phyloP scores from a whole-genome alignment of 768 basidiomycete genomes.

The Megacollybia marginata region DNA sequence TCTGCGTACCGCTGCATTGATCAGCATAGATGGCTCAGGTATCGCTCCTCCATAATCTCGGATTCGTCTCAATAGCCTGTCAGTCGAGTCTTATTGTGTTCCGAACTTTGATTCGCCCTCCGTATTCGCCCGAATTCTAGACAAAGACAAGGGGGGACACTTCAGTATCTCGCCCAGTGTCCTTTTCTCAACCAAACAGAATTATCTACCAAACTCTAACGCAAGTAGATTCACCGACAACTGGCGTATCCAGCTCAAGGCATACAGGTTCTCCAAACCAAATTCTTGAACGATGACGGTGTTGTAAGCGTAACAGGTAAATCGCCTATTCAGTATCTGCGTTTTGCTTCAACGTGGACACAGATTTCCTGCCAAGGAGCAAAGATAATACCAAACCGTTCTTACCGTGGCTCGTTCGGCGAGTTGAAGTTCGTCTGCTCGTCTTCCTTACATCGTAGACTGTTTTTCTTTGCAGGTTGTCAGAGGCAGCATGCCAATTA shows the following conservation, averaged over 20 bases:
- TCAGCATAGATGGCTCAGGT: constrained; percentile 82
- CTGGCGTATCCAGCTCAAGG: constrained; percentile 10
- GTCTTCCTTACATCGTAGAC: not conserved
- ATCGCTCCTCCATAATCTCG: constrained; percentile 9
- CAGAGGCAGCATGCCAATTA: constrained; percentile 72
- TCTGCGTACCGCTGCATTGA: constrained; percentile 73
- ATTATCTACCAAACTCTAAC: constrained; percentile 77
- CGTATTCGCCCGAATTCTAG: constrained; percentile 82
- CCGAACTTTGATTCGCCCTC: constrained; percentile 94
- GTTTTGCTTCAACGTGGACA: not conserved
- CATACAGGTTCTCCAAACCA: constrained; percentile 73
- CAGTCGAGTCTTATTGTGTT: constrained; percentile 89
- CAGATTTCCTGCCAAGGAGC: constrained; percentile 78
- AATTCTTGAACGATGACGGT: constrained; percentile 86
- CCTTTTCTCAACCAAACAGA: constrained; percentile 70
- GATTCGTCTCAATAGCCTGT: not conserved
- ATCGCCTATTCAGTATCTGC: not conserved
- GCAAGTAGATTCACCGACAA: constrained; percentile 28
- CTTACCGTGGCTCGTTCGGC: constrained; percentile 78
- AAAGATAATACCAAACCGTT: constrained; percentile 46
- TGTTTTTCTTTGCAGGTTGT: constrained; percentile 44
- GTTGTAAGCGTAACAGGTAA: constrained; percentile 78
- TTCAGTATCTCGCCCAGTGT: constrained; percentile 78
- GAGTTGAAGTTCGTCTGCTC: constrained; percentile 48
- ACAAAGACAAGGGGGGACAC: constrained; percentile 83